Percentiles rank a stretch among this genome's conserved stretches.
These are phyloP conservation scores for Blastomyces emzantsi DNA, from an alignment of 2,329 filamentous ascomycete genomes.

Conservation along the genomic window DNA sequence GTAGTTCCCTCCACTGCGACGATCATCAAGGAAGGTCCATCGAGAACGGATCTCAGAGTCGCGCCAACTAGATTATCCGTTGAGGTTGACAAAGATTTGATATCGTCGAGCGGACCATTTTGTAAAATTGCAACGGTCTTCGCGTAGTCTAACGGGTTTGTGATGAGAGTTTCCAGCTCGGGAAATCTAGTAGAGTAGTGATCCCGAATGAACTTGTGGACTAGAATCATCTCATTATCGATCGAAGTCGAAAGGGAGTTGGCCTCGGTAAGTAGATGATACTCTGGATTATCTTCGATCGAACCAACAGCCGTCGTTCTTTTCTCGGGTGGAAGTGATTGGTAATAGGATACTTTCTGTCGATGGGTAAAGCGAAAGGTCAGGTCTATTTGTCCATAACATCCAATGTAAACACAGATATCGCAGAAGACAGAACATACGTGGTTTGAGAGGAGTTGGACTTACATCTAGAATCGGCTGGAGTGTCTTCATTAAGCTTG, in stretches of 20 bases:
- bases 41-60: constrained; percentile 69
- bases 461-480: constrained; percentile 75
- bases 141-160: constrained; percentile 87
- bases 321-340: constrained; percentile 57
- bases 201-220: constrained; percentile 94
- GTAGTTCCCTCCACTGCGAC: constrained; percentile 92
- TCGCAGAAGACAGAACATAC: constrained; percentile 19
- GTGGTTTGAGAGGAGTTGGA: constrained; percentile 24
- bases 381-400: constrained; percentile 52
- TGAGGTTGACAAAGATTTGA: constrained; percentile 68
- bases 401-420: constrained; percentile 54
- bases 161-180: constrained; percentile 81
- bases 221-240: constrained; percentile 80
- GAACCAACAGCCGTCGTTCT: constrained; percentile 63
- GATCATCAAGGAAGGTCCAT: constrained; percentile 87
- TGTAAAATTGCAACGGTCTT: constrained; percentile 89
- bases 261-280: constrained; percentile 76
- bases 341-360: constrained; percentile 73
- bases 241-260: constrained; percentile 88
- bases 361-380: constrained; percentile 43
- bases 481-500: constrained; percentile 69
- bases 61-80: constrained; percentile 68
- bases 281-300: constrained; percentile 86
- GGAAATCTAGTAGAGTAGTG: constrained; percentile 93
- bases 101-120: constrained; percentile 83